Conservation (phyloP, 495 filamentous ascomycete species). For the Podospora pseudopauciseta region DNA sequence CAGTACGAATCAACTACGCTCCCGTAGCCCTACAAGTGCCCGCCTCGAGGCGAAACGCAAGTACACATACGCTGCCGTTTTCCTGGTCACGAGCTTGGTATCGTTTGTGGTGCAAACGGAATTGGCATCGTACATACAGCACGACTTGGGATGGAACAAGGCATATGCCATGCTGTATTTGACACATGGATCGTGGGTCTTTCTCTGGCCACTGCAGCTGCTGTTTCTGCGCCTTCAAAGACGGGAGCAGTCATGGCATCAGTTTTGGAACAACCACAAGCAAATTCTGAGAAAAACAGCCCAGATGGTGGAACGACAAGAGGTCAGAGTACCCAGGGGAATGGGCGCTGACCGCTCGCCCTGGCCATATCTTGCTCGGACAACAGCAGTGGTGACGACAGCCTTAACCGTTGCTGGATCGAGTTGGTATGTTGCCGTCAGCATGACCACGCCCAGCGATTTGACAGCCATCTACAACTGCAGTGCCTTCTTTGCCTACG, state of each 20-base stretch:
- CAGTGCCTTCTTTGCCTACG: conserved; percentile 97
- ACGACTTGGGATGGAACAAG: conserved; percentile 87
- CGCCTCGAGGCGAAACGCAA: conserved; percentile 61
- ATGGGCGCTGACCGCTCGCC: conserved; percentile 20
- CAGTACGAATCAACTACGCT: conserved; percentile 23
- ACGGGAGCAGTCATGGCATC: conserved; percentile 68
- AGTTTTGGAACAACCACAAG: conserved; percentile 82
- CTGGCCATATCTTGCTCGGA: conserved; percentile 69
- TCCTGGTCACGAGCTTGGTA: conserved; percentile 73
- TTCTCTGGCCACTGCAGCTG: conserved; percentile 85
- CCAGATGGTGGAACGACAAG: conserved; percentile 75
- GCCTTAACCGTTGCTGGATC: conserved; percentile 85
- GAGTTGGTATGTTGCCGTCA: conserved; percentile 95
- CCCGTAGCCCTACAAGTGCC: conserved; percentile 34
- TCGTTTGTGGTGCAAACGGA: conserved; percentile 89
- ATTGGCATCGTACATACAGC: conserved; percentile 88
- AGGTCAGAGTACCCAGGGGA: conserved; percentile 48
- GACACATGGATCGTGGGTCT: conserved; percentile 86
- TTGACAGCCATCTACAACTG: conserved; percentile 99
- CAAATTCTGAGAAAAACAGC: conserved; percentile 72
- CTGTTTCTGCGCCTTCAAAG: conserved; percentile 72
- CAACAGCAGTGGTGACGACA: conserved; percentile 75
- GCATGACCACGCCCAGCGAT: conserved; percentile 85
- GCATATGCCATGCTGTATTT: conserved; percentile 98
- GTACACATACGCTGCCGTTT: conserved; percentile 81